Evolutionary conservation across 2,329 filamentous ascomycete genomes (phyloP), one percentile per base, ranked within the genome.

Genomic region (Penicillium sp.): DNA sequence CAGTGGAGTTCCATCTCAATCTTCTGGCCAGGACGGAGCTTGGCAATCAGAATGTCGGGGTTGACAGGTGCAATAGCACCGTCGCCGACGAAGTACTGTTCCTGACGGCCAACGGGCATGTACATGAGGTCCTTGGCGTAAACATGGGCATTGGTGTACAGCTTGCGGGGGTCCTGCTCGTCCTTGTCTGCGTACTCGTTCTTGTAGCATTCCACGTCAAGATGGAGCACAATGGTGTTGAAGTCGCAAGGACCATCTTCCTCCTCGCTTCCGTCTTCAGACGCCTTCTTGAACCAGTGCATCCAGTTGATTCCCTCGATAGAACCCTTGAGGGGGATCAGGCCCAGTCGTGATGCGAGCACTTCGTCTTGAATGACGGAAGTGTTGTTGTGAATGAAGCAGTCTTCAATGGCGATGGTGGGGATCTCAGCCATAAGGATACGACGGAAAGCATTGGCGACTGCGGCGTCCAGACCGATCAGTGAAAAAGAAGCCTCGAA

Each of bases 361-460:
- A 98, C 91, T 75, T 98, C 93, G 67, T 98, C 93, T 69, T 97
- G 91, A 63, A 98, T 93, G 32, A 98, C 89, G 5, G 88, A 95
- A 44, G 91, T 97, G 76, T 98, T 98, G 76, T 96, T 94, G 67
- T 88, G 81, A 57, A 97, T 83, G 73, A 86, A 98, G 66, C 95
- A 88, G 55, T 83, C 84, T 76, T 98, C 93, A 63, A 98, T 90
- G 59, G 94, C 93, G 40, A 98, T 79, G 2, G 89, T 93, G 17
- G 91, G 89, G 46, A 98, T 87, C 75, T 98, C 94, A 59, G 91
- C 81, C 69, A 98, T 85, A 63, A 97, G 79, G 62, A 97, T 97
- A 62, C 93, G 88, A 53, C 93, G 89, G 76, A 97, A 95, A 64
- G 94, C 93, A 69, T 98, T 98, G 64, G 93, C 88, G 66, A 98